A percentile compares a stretch with the other conserved stretches of the same genome.
phyloP scores from a whole-genome alignment of 768 basidiomycete species.

The Aureoboletus auriporus region DNA sequence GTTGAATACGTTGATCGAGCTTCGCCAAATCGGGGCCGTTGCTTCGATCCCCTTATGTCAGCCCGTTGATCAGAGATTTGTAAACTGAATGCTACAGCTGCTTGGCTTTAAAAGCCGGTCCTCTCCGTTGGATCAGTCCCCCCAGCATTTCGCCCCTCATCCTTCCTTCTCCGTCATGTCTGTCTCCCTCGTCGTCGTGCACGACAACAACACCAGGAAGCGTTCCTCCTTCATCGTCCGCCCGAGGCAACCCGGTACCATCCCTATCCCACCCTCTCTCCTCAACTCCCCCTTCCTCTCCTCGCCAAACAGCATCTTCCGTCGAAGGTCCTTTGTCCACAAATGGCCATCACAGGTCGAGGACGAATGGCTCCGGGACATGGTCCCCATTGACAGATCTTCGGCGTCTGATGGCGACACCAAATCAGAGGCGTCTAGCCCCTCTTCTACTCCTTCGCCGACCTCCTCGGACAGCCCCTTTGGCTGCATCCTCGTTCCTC shows the following conservation, averaged over 20 bases:
- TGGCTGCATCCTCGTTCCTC: conserved; percentile 7
- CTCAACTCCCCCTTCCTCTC: conserved; percentile 51
- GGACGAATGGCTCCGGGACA: conserved; percentile 63
- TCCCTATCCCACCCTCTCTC: conserved; percentile 60
- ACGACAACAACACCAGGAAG: conserved; percentile 10
- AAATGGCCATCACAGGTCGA: conserved; percentile 46
- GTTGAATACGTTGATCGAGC: conserved; percentile 21
- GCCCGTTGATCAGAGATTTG: conserved; percentile 22
- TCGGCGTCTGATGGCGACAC: conserved; percentile 9
- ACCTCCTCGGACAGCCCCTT: conserved; percentile 21
- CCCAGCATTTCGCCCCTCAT: conserved; percentile 7
- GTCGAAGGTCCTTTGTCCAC: conserved; percentile 30
- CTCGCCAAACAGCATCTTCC: conserved; percentile 48
- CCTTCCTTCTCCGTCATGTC: conserved; percentile 11
- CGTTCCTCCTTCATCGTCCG: conserved; percentile 18
- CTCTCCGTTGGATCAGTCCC: background rate
- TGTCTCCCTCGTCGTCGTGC: conserved; percentile 6
- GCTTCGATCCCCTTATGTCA: conserved; percentile 22
- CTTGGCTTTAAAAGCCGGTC: conserved; percentile 16
- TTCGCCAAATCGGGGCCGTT: conserved; percentile 11
- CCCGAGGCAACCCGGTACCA: conserved; percentile 27
- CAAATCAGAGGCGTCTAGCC: conserved; percentile 13
- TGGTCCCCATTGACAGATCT: conserved; percentile 39
- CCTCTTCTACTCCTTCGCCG: conserved; percentile 12
- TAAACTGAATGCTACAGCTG: conserved; percentile 11